phyloP scores from a whole-genome alignment of 495 filamentous ascomycete species.

The Neurospora sp. region DNA sequence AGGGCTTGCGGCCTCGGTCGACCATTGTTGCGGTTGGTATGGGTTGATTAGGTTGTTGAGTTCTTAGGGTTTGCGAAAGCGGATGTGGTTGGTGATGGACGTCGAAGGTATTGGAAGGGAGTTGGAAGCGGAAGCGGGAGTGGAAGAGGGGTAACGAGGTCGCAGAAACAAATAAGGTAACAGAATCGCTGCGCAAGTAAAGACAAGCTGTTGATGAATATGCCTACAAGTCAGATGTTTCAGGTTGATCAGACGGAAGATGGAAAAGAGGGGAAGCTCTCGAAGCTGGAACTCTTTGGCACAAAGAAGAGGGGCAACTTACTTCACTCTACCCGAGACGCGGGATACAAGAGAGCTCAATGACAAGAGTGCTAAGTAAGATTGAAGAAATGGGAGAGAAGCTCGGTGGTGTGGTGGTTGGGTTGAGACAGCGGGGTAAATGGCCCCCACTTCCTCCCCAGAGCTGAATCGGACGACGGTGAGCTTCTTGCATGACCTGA shows the following conservation, averaged over 20 bases:
- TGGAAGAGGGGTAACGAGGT: background rate
- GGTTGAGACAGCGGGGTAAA: background rate
- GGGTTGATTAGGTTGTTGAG: background rate
- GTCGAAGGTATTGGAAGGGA: background rate
- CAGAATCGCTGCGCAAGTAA: background rate
- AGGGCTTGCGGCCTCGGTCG: constrained; percentile 74
- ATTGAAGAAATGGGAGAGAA: background rate
- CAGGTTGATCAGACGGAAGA: background rate
- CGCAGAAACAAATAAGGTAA: background rate
- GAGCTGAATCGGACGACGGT: background rate
- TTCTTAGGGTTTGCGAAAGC: background rate
- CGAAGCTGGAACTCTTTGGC: background rate
- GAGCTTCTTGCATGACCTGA: background rate
- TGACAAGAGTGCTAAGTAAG: background rate
- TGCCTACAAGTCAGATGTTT: background rate
- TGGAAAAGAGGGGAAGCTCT: background rate
- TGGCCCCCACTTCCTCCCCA: background rate
- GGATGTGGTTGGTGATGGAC: background rate
- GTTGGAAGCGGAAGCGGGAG: background rate
- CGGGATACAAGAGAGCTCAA: background rate
- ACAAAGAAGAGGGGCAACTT: background rate
- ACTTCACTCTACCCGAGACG: background rate
- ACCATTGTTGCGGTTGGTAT: constrained; percentile 44
- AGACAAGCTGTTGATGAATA: background rate
- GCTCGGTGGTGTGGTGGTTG: background rate